Evolutionary conservation across 2,329 filamentous ascomycete species (phyloP).

Genomic region (Phoma sp.): DNA sequence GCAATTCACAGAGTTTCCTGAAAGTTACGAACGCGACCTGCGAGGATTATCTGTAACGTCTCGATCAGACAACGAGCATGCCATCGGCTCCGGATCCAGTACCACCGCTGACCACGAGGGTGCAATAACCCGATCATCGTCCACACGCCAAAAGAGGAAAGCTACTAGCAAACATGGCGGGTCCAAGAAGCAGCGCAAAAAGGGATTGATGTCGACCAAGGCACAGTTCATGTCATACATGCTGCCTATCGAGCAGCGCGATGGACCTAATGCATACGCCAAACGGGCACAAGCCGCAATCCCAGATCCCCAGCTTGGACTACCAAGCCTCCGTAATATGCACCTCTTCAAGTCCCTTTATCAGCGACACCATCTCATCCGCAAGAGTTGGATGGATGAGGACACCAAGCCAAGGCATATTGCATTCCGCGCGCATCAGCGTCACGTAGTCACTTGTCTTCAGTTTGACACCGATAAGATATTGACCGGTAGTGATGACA

Average conservation of each 20-base stretch:
- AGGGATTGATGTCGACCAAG: constrained; percentile 56
- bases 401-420: constrained; percentile 88
- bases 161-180: constrained; percentile 47
- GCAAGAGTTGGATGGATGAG: constrained; percentile 86
- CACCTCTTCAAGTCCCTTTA: constrained; percentile 98
- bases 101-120: constrained; percentile 36
- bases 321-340: constrained; percentile 79
- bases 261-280: constrained; percentile 86
- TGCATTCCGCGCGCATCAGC: constrained; percentile 93
- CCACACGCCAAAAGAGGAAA: constrained; percentile 50
- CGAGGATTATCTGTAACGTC: constrained; percentile 60
- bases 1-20: constrained; percentile 81
- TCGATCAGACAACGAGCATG: constrained; percentile 51
- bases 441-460: constrained; percentile 95
- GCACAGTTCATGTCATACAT: constrained; percentile 55
- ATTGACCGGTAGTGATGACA: constrained; percentile 95
- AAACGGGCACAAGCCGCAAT: constrained; percentile 83
- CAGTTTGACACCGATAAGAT: constrained; percentile 99
- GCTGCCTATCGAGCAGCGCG: constrained; percentile 62
- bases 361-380: constrained; percentile 88
- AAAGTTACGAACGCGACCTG: constrained; percentile 82
- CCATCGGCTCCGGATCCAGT: constrained; percentile 24
- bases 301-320: constrained; percentile 79
- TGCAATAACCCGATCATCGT: constrained; percentile 39
- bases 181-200: constrained; percentile 64